Base-by-base conservation (phyloP, 2,329 filamentous ascomycete species). In the Daldinia eschscholtzii region DNA sequence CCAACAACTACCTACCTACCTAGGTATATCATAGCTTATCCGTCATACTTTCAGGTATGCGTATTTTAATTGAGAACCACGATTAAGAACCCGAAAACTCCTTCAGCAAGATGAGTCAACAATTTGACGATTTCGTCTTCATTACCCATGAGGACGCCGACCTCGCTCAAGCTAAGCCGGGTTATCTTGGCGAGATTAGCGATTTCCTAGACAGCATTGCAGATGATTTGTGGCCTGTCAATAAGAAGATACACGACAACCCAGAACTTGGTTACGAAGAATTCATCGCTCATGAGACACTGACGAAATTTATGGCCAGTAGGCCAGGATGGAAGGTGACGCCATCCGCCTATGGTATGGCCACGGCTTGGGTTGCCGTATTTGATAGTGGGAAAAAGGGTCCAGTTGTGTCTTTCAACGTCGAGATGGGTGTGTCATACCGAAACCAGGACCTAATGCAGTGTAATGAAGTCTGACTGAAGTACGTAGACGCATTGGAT, bases 301-400 rank as follows among this genome's bases (percentile, higher is more conserved):
- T 88, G 57, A 86, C 84, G 0, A 78, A 79, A 5, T 88, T 85
- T 65, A 78, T 87, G 74, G 76, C 76, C 13, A 76, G 74, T 13
- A 80, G 80, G 57, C 57, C 78, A 13, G 83, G 80, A 39, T 87
- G 86, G 85, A 78, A 81, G 33, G 85, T 89, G 28, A 86, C 81
- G 1, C 80, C 80, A 1, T 85, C 84, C 1, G 85, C 84, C 0
- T 87, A 86, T 69, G 83, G 81, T 7, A 80, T 88, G 68, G 78
- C 80, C 37, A 88, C 86, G 1, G 86, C 86, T 12, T 88, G 86
- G 80, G 80, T 83, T 28, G 85, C 85, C 3, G 81, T 83, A 1
- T 86, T 79, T 64, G 82, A 85, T 62, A 84, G 79, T 58, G 81
- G 82, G 10, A 80, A 73, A 57, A 76, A 79, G n/a, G 85, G 84